phyloP scores from a whole-genome alignment of 306 rosid species.

The Cucurbita argyrosperma region DNA sequence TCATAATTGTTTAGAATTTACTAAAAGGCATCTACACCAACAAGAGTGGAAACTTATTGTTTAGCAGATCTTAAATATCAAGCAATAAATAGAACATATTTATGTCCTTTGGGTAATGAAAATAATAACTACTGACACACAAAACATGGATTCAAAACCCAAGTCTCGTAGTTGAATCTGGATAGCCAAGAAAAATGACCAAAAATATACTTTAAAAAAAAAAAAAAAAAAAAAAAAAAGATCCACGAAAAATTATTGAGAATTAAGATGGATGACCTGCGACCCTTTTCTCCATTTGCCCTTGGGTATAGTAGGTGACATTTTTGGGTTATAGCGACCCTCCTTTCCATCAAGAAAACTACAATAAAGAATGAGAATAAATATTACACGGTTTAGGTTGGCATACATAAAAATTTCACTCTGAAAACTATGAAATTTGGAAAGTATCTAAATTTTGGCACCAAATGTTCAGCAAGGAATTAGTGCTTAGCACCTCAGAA shows the following conservation, averaged over 20 bases:
- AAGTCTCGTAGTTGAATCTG: neutral
- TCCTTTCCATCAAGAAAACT: constrained; percentile 89
- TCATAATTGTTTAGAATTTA: constrained; percentile 1
- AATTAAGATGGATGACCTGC: constrained; percentile 40
- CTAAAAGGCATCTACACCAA: neutral
- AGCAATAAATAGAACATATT: neutral
- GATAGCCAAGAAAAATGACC: neutral
- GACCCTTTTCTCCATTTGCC: constrained; percentile 95
- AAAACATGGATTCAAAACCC: neutral
- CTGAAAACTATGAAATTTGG: neutral
- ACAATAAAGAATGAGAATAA: constrained; percentile 8
- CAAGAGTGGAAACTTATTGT: neutral
- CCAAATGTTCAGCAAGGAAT: constrained; percentile 19
- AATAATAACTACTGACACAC: neutral
- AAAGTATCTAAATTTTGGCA: neutral
- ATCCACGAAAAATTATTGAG: neutral
- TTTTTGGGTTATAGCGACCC: constrained; percentile 85
- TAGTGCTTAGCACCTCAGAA: constrained; percentile 44
- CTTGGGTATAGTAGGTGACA: constrained; percentile 78
- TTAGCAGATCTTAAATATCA: neutral
- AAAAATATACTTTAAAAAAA: neutral
- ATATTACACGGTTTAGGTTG: neutral
- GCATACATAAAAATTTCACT: neutral
- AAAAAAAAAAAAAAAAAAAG: neutral
- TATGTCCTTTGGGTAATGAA: neutral